Conservation (phyloP, 2,329 filamentous ascomycete species). For the Ceratocystis diversiconidia region DNA sequence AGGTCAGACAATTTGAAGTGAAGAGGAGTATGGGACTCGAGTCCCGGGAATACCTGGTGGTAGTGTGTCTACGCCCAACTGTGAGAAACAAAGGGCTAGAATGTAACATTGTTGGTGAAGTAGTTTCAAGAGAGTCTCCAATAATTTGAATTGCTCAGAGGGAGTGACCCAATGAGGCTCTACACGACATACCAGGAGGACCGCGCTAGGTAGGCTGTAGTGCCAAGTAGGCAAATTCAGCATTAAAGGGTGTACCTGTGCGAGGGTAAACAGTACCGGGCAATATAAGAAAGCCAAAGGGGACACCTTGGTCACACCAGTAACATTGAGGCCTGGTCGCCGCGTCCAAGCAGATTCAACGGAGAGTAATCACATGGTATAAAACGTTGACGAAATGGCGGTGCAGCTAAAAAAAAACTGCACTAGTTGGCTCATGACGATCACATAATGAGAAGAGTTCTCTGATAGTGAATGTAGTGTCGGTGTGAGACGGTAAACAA, state of each 20-base stretch:
- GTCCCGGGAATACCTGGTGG: background rate
- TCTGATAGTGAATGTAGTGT: too few species aligned
- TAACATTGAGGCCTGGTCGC: background rate
- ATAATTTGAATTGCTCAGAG: background rate
- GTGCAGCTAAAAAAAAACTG: background rate
- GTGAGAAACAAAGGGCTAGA: background rate
- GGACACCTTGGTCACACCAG: background rate
- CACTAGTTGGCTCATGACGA: too few species aligned
- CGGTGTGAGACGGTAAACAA: too few species aligned
- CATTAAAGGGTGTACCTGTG: too few species aligned
- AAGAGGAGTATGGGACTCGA: background rate
- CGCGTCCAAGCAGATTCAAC: background rate
- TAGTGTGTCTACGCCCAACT: background rate
- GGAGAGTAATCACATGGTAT: background rate
- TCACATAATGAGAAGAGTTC: too few species aligned
- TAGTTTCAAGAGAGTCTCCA: background rate
- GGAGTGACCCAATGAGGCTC: background rate
- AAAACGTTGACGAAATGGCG: background rate
- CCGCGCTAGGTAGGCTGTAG: background rate
- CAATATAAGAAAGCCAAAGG: background rate
- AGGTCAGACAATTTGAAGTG: too few species aligned
- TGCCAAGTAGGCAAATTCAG: too few species aligned
- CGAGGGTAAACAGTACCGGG: too few species aligned
- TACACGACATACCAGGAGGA: background rate
- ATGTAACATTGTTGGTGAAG: background rate